A percentile compares a stretch with the other conserved stretches of the same genome.
These are phyloP conservation scores for Rhododendron ferrugineum DNA, from an alignment of 148 eudicot species.

Conservation along the genomic window DNA sequence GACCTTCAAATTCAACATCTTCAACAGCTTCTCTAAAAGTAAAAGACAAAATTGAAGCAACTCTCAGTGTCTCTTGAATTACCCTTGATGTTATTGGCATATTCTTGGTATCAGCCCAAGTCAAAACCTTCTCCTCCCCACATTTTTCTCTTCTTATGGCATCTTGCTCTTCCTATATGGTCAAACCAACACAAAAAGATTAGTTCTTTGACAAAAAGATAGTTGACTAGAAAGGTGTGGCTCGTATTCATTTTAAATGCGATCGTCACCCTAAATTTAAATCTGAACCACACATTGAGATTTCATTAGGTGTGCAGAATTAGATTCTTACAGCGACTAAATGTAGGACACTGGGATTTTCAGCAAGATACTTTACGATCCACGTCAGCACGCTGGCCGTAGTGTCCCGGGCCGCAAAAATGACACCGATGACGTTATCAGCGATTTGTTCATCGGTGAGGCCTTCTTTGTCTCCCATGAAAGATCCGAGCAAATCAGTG, in stretches of 20 bases:
- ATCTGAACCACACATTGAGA: background rate
- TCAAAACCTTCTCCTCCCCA: constrained; percentile 29
- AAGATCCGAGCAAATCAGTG: constrained; percentile 73
- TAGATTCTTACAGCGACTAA: constrained; percentile 42
- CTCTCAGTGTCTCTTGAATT: constrained; percentile 85
- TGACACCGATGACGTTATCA: constrained; percentile 61
- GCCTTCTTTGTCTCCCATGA: constrained; percentile 72
- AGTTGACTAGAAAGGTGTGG: background rate
- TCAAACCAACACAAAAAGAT: background rate
- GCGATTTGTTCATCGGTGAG: constrained; percentile 66
- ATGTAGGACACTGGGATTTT: constrained; percentile 39
- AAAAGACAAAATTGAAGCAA: constrained; percentile 86
- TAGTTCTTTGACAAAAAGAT: background rate
- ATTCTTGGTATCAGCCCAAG: constrained; percentile 60
- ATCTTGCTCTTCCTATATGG: constrained; percentile 62
- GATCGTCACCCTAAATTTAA: background rate
- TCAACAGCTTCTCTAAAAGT: constrained; percentile 98
- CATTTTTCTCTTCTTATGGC: constrained; percentile 36
- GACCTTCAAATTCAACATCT: constrained; percentile 94
- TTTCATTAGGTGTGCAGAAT: background rate
- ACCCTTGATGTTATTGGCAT: constrained; percentile 83
- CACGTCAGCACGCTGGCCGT: constrained; percentile 70
- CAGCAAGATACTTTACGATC: constrained; percentile 57
- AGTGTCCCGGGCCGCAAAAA: constrained; percentile 68
- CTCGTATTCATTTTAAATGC: background rate